Percentiles rank a stretch among this genome's conserved stretches.
phyloP scores from a whole-genome alignment of 1,284 basidiomycete species.

The Sparassis latifolia region DNA sequence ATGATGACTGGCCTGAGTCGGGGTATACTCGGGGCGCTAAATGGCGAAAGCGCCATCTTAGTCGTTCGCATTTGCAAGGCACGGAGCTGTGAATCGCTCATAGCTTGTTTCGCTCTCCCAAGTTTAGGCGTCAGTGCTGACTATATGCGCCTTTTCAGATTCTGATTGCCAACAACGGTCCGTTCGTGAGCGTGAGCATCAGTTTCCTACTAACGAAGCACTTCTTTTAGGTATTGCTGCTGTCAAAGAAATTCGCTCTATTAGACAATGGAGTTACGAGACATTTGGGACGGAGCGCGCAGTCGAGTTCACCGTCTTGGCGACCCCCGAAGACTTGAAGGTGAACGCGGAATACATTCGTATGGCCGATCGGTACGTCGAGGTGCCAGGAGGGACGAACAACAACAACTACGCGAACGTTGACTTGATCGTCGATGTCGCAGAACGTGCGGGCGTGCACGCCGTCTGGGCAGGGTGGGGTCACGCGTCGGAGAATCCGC shows the following conservation, averaged over 20 bases:
- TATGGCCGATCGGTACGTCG: slow-evolving; percentile 99
- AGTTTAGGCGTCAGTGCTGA: too few species aligned
- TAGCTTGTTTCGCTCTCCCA: too few species aligned
- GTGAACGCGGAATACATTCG: slow-evolving; percentile 99
- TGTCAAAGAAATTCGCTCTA: slow-evolving; percentile 98
- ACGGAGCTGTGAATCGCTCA: too few species aligned
- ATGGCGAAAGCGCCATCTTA: too few species aligned
- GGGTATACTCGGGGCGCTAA: too few species aligned
- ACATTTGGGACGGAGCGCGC: slow-evolving; percentile 95
- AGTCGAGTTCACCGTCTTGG: slow-evolving; percentile 99
- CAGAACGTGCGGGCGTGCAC: slow-evolving; percentile 95
- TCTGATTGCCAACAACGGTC: slow-evolving; percentile 94
- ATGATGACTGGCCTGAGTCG: too few species aligned
- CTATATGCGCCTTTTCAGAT: slow-evolving; percentile 45
- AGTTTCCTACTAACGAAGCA: background rate
- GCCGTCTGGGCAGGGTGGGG: slow-evolving; percentile 99
- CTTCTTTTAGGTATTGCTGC: slow-evolving; percentile 81
- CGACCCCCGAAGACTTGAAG: slow-evolving; percentile 96
- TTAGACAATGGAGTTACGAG: slow-evolving; percentile 99
- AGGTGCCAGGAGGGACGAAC: slow-evolving; percentile 97
- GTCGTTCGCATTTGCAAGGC: too few species aligned
- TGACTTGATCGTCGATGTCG: slow-evolving; percentile 97
- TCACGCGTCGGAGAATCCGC: slow-evolving; percentile 98
- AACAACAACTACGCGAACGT: slow-evolving; percentile 99
- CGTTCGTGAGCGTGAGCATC: slow-evolving; percentile 8